Evolutionary conservation across 2,329 filamentous ascomycete genomes (phyloP).

Genomic region (Fusarium anthophilum): DNA sequence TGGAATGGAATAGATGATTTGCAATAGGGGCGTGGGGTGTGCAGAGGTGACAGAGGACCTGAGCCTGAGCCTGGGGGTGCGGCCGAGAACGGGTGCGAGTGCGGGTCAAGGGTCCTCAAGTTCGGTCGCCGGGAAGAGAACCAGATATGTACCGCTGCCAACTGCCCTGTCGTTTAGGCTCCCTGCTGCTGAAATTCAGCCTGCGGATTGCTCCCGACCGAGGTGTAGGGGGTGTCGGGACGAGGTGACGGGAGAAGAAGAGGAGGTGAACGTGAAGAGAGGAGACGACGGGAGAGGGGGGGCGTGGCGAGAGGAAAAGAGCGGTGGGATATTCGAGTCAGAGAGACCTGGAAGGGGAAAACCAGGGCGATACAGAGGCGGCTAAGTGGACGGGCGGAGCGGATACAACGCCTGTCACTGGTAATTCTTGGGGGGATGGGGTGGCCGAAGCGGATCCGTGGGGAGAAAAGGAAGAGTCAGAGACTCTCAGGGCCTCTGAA

Average conservation of each 20-base stretch:
- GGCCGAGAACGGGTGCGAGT: conserved; percentile 18
- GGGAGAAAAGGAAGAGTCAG: conserved; percentile 13
- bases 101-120: conserved; percentile 28
- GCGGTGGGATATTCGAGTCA: conserved; percentile 30
- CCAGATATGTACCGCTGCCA: conserved; percentile 1
- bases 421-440: background rate
- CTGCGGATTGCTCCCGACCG: conserved; percentile 22
- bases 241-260: background rate
- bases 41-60: background rate
- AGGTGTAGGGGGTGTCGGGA: background rate
- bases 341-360: conserved; percentile 5
- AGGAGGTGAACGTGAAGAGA: background rate
- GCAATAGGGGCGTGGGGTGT: conserved; percentile 8
- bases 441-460: conserved; percentile 24
- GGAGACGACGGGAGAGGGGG: background rate
- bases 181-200: conserved; percentile 14
- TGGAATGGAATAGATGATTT: conserved; percentile 33
- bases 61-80: conserved; percentile 12
- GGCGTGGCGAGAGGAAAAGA: conserved; percentile 29
- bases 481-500: background rate
- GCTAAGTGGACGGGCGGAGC: conserved; percentile 29
- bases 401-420: conserved; percentile 18
- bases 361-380: conserved; percentile 22
- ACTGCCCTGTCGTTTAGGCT: conserved; percentile 9
- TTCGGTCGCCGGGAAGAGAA: conserved; percentile 28